Percentiles rank a stretch among this genome's conserved stretches.
Conservation (phyloP, 192 early-diverging fungal species). For the Coemansia sp. region DNA sequence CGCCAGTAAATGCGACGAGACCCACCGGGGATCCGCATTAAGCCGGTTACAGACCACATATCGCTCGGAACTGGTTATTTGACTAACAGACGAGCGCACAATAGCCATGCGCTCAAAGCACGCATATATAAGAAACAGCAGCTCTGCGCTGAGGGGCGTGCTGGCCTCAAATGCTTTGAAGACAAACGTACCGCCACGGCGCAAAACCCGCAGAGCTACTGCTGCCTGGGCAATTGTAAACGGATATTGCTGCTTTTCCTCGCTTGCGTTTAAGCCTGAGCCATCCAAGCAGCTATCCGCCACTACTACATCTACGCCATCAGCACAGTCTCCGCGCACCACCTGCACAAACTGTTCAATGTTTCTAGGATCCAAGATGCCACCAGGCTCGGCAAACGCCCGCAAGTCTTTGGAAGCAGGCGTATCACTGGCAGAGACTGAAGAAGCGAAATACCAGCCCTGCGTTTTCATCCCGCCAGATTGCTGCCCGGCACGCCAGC, state of each 20-base stretch:
- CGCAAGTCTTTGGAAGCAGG: not conserved
- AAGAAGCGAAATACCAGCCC: conserved; percentile 39
- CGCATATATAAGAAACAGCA: conserved; percentile 29
- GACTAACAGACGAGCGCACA: conserved; percentile 23
- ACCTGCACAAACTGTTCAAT: conserved; percentile 27
- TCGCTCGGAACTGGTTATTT: conserved; percentile 25
- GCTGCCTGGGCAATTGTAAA: conserved; percentile 28
- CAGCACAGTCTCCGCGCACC: conserved; percentile 4
- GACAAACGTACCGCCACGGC: conserved; percentile 33
- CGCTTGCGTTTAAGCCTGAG: conserved; percentile 5
- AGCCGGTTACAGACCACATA: conserved; percentile 34
- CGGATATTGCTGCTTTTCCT: conserved; percentile 27
- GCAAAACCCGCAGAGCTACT: conserved; percentile 25
- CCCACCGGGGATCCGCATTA: conserved; percentile 11
- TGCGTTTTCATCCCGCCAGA: not conserved
- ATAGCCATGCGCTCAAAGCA: conserved; percentile 41
- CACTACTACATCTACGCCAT: conserved; percentile 39
- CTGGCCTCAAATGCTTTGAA: conserved; percentile 27
- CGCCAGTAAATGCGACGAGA: conserved; percentile 17
- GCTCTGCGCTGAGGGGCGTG: conserved; percentile 37
- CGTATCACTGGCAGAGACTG: not conserved
- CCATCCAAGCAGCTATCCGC: conserved; percentile 7
- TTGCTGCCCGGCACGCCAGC: conserved; percentile 17
- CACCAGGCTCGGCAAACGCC: not conserved
- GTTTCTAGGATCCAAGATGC: conserved; percentile 13